phyloP scores from a whole-genome alignment of 805 yeast genomes.

The Ogataea trehaloabstinens region DNA sequence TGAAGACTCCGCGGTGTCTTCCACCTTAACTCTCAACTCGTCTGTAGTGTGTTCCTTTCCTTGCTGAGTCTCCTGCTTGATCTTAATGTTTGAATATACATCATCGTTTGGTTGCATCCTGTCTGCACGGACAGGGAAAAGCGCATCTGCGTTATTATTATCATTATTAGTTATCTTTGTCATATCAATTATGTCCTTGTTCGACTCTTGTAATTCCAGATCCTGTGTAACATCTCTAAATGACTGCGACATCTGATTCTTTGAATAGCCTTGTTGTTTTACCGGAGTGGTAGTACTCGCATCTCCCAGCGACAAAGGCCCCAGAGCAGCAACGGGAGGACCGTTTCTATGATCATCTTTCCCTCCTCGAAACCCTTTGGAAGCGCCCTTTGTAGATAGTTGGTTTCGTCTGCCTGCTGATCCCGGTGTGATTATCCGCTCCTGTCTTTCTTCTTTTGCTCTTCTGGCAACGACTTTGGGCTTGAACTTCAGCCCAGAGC shows the following conservation, averaged over 20 bases:
- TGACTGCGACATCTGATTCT: background rate
- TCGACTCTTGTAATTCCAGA: conserved; percentile 41
- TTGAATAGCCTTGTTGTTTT: no score
- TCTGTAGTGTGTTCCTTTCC: conserved; percentile 4
- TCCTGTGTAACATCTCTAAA: conserved; percentile 6
- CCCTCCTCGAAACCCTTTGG: background rate
- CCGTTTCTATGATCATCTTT: conserved; percentile 33
- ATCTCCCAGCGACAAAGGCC: conserved; percentile 70
- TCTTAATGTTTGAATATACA: conserved; percentile 27
- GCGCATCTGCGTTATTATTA: conserved; percentile 55
- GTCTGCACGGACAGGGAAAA: conserved; percentile 71
- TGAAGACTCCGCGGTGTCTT: conserved; percentile 8
- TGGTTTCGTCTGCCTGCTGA: conserved; percentile 36
- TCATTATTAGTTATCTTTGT: conserved; percentile 55
- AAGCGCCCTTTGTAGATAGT: background rate
- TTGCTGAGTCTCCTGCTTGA: conserved; percentile 22
- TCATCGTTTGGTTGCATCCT: conserved; percentile 45
- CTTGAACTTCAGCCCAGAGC: conserved; percentile 68
- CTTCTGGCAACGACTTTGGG: conserved; percentile 88
- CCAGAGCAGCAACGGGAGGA: conserved; percentile 68
- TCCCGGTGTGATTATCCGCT: conserved; percentile 53
- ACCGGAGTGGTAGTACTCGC: conserved; percentile 30
- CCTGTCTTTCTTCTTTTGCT: conserved; percentile 79
- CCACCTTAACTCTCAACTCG: conserved; percentile 18
- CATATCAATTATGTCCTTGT: conserved; percentile 28